These are phyloP conservation scores for Alternaria ventricosa DNA, from an alignment of 2,329 filamentous ascomycete species.

Conservation along the genomic window DNA sequence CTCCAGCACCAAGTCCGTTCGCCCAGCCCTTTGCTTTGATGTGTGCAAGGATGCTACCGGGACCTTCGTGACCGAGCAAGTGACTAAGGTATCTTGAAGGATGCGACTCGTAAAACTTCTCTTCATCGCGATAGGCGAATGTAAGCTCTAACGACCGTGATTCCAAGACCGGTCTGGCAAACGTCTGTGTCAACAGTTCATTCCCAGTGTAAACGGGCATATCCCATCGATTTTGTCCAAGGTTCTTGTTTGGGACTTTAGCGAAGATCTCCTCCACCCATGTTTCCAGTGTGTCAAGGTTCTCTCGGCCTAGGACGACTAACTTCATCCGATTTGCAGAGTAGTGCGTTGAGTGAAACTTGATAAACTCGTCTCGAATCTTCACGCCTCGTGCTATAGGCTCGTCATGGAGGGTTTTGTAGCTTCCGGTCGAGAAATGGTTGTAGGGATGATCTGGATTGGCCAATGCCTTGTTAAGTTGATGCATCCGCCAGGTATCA, in stretches of 20 bases:
- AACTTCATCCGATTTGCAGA: constrained; percentile 95
- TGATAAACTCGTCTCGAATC: constrained; percentile 88
- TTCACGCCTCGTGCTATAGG: constrained; percentile 82
- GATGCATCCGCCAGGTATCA: constrained; percentile 85
- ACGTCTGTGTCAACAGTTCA: constrained; percentile 74
- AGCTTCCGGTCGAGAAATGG: constrained; percentile 90
- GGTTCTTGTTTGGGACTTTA: constrained; percentile 79
- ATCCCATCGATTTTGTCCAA: constrained; percentile 73
- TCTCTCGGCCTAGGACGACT: constrained; percentile 81
- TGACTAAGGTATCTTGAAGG: constrained; percentile 88
- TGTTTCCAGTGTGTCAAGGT: constrained; percentile 78
- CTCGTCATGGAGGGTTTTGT: constrained; percentile 82
- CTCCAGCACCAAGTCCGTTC: constrained; percentile 79
- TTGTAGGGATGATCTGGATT: constrained; percentile 88
- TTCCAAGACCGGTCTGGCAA: constrained; percentile 92
- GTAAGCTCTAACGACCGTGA: constrained; percentile 77
- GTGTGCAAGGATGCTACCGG: constrained; percentile 88
- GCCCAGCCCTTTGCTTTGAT: constrained; percentile 91
- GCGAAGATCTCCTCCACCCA: constrained; percentile 89
- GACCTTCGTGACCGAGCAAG: constrained; percentile 89
- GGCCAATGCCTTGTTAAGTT: constrained; percentile 86
- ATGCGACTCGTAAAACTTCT: constrained; percentile 77
- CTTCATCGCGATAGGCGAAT: constrained; percentile 87
- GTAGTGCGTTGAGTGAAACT: constrained; percentile 88
- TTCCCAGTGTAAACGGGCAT: constrained; percentile 65